phyloP scores from a whole-genome alignment of 805 yeast genomes.

The Wickerhamomyces strasburgensis region DNA sequence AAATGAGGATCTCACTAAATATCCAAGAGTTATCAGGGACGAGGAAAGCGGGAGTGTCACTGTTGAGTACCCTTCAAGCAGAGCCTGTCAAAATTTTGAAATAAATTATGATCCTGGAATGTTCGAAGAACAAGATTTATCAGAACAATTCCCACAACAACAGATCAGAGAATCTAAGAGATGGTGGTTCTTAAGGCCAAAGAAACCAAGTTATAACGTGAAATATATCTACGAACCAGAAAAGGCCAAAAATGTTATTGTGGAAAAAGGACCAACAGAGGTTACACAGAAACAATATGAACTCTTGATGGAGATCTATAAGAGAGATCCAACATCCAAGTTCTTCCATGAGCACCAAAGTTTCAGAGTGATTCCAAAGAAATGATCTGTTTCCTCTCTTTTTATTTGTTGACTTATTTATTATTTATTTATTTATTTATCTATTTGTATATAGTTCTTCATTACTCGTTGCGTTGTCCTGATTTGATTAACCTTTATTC shows the following conservation, averaged over 20 bases:
- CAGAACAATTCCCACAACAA: not conserved
- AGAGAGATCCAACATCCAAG: no score
- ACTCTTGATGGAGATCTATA: no score
- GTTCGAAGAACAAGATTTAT: not conserved
- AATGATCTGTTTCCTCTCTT: no score
- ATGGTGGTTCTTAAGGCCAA: slow-evolving; percentile 2
- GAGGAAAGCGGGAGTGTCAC: not conserved
- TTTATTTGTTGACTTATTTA: no score
- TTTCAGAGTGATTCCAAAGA: no score
- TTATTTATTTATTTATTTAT: no score
- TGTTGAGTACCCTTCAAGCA: not conserved
- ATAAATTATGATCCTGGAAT: not conserved
- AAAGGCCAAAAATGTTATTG: not conserved
- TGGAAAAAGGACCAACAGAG: no score
- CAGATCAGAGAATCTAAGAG: not conserved
- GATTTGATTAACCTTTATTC: no score
- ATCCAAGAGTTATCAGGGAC: not conserved
- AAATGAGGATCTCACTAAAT: not conserved
- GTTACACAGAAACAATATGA: no score
- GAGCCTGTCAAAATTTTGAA: not conserved
- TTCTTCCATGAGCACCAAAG: no score
- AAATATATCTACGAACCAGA: not conserved
- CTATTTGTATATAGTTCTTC: no score
- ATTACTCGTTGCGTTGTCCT: no score
- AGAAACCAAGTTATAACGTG: not conserved